Base-by-base conservation (phyloP, 2,329 filamentous ascomycete genomes). In the Apiospora pterosperma region DNA sequence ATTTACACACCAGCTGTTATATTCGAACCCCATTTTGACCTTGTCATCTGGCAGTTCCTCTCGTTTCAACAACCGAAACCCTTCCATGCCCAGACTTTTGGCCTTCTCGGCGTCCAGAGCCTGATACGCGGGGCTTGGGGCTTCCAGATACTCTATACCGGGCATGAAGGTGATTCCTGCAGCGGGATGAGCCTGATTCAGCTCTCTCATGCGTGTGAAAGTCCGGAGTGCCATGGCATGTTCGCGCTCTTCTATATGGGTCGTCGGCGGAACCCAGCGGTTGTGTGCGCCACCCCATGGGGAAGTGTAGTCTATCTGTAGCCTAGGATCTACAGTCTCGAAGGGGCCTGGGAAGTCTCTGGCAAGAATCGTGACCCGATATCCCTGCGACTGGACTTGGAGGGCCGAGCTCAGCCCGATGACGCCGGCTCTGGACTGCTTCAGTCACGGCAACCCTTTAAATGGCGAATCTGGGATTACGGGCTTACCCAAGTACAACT, bases 231-330 rank as follows among this genome's bases (percentile, higher is more conserved):
- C 75, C 69, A 82, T 76, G 41, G 63, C 72, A 67, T 84, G 81
- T 66, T 85, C 82, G 36, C 78, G 74, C 62, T 71, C 72, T 42
- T 76, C 74, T 5, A 68, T 60, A 14, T 71, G 71, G 38, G 74
- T 71, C 10, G 70, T 71, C 41, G 79, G 79, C 1, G 81, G 81
- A 38, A 85, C 81, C 69, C 80, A 84, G 44, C 84, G 79, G 67
- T 85, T 84, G 70, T 87, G 84, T 2, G 85, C 84, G 12, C 85
- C 85, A 39, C 80, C 85, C 84, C 84, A 87, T 62, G 84, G 84
- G 36, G 85, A 87, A 16, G 85, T 82, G 71, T 82, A 87, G 75
- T 87, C 80, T 70, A 84, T 80, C 64, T 78, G 74, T 0, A 74
- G 66, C 16, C 66, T 66, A 5, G 76, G 70, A 64, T 82, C 78